Base-by-base conservation (phyloP, 805 yeast genomes). In the Teunomyces aglyptinius region DNA sequence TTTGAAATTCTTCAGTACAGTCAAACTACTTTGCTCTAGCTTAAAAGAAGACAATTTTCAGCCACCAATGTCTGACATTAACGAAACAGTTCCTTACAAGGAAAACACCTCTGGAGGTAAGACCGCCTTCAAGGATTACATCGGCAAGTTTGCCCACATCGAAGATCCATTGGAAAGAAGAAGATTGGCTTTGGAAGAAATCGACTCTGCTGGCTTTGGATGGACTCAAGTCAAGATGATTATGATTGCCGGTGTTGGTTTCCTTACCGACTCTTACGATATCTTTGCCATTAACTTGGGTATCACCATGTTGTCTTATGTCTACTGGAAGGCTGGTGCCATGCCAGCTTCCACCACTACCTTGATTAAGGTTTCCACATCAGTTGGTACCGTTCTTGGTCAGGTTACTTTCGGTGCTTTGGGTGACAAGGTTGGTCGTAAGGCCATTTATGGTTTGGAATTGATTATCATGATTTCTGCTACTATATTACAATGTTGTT, bases 331-430 rank as follows among this genome's bases (percentile, higher is more conserved):
- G 39, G 53, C 49, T 10, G 82, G 82, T 53, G 47, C 56, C 6
- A 78, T 83, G 49, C 96, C 96, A 31, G 57, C 77, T 47, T 83
- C 95, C 42, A 86, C 95, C 44, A 65, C 72, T 48, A 89, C 96
- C 47, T 72, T 89, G 55, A 68, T 89, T 54, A 89, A 89, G 72
- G 91, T 86, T 44, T 87, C 96, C 43, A 89, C 96, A 19, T 89
- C 96, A 42, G 96, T 89, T 46, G 96, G 96, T 72, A 89, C 96
- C 36, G 96, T 89, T 54, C 79, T 90, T 61, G 97, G 96, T 60
- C 96, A 90, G 73, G 63, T 89, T 43, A 81, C 86, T 49, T 90
- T 89, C 59, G 97, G 97, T 71, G 73, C 78, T 61, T 57, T 85
- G 53, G 96, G 92, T 51, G 97, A 89, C 75, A 64, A 71, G 24